Percentiles rank a stretch among this genome's conserved stretches.
These are phyloP conservation scores for Sclerotinia borealis DNA, from an alignment of 2,329 filamentous ascomycete species.

Conservation along the genomic window DNA sequence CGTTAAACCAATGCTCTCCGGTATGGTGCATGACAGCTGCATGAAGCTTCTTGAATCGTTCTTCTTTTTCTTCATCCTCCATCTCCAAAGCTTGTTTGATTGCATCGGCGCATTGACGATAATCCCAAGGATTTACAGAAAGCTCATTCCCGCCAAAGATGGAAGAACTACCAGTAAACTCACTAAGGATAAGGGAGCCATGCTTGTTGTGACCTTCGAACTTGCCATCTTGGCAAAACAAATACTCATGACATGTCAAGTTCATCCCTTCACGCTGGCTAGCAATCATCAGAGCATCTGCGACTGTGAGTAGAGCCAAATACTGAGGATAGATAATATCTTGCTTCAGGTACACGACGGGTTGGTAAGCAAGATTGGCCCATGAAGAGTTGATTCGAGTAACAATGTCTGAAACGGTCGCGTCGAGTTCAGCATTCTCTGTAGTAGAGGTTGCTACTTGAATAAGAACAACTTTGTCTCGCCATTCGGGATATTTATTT, in stretches of 20 bases:
- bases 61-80: slow-evolving; percentile 63
- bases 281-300: slow-evolving; percentile 89
- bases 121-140: slow-evolving; percentile 93
- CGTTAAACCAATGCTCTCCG: slow-evolving; percentile 78
- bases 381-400: slow-evolving; percentile 88
- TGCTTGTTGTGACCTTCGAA: slow-evolving; percentile 66
- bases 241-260: slow-evolving; percentile 86
- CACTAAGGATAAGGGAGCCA: slow-evolving; percentile 84
- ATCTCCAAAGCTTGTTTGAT: slow-evolving; percentile 82
- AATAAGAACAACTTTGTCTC: slow-evolving; percentile 81
- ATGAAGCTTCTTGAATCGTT: slow-evolving; percentile 69
- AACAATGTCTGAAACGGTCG: slow-evolving; percentile 86
- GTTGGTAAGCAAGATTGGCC: slow-evolving; percentile 86
- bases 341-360: slow-evolving; percentile 88
- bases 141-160: slow-evolving; percentile 77
- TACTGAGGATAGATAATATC: slow-evolving; percentile 92
- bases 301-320: slow-evolving; percentile 81
- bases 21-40: slow-evolving; percentile 73
- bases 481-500: slow-evolving; percentile 87
- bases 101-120: slow-evolving; percentile 77
- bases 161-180: slow-evolving; percentile 88
- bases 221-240: slow-evolving; percentile 85
- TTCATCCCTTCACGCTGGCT: slow-evolving; percentile 98
- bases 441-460: slow-evolving; percentile 89
- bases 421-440: slow-evolving; percentile 81